These are phyloP conservation scores for Stentor coeruleus DNA, from an alignment of 73 alveolate species.

Conservation along the genomic window DNA sequence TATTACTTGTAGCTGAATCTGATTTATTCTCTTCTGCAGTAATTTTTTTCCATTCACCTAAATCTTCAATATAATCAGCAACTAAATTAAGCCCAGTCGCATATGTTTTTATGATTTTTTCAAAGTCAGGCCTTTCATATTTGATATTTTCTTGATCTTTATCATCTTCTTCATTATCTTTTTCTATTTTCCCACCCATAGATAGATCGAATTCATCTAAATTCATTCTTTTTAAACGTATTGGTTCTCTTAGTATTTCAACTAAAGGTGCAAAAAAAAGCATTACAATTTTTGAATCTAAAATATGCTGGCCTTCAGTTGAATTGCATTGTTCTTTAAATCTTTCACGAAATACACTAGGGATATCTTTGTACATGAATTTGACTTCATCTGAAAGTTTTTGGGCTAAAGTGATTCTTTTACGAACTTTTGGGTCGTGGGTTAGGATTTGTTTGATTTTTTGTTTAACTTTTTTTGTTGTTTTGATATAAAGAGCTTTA, in stretches of 20 bases:
- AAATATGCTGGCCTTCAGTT: neutral
- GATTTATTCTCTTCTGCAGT: neutral
- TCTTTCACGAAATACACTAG: neutral
- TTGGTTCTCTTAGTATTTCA: neutral
- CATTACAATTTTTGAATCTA: neutral
- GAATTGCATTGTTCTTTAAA: constrained; percentile 15
- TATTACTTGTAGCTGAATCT: neutral
- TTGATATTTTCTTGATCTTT: neutral
- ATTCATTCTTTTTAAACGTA: neutral
- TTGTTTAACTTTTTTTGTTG: constrained; percentile 1
- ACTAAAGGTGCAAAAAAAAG: constrained; percentile 19
- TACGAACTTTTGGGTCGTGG: constrained; percentile 6
- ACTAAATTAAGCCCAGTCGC: neutral
- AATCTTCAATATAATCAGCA: neutral
- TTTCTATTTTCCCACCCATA: too few relatives aligned
- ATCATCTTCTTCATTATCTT: neutral
- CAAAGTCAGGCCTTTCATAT: neutral
- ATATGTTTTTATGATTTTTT: neutral
- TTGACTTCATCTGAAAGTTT: neutral
- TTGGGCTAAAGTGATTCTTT: neutral
- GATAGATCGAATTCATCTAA: constrained; percentile 3
- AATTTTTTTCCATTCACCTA: constrained; percentile 5
- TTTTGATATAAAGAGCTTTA: neutral
- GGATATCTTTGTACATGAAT: constrained; percentile 15
- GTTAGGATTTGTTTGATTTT: neutral